These are phyloP conservation scores for Pichia norvegensis DNA, from an alignment of 1,139 yeast species.

Conservation along the genomic window DNA sequence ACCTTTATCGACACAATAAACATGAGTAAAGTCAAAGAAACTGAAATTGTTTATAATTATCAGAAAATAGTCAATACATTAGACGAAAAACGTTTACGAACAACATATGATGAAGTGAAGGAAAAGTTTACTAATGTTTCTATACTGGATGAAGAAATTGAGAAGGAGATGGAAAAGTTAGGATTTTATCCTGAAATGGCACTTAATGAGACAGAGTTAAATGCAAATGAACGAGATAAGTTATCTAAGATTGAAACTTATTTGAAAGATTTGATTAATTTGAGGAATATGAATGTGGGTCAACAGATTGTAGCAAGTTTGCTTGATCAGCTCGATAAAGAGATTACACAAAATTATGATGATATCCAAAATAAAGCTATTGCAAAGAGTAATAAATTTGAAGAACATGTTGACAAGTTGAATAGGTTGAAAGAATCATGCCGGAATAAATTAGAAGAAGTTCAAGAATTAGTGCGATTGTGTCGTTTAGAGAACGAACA, in stretches of 20 bases:
- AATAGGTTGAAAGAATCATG: conserved; percentile 8
- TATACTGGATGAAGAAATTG: neutral
- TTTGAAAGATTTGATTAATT: conserved; percentile 8
- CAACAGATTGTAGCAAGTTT: conserved; percentile 3
- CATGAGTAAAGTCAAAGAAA: neutral
- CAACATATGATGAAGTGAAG: neutral
- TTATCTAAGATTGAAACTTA: neutral
- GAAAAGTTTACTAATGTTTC: neutral
- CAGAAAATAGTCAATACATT: neutral
- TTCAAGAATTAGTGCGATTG: conserved; percentile 5
- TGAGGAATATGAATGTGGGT: conserved; percentile 4
- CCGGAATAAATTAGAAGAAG: conserved; percentile 9
- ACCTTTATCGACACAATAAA: neutral
- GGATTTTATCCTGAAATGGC: neutral
- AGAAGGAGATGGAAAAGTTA: conserved; percentile 2
- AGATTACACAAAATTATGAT: neutral
- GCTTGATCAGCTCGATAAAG: neutral
- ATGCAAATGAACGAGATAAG: neutral
- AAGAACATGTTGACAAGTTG: neutral
- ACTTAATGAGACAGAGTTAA: neutral
- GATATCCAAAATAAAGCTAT: neutral
- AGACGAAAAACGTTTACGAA: neutral
- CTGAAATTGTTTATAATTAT: neutral
- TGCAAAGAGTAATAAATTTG: neutral
- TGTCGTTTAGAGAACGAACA: neutral